Evolutionary conservation across 2,329 filamentous ascomycete genomes (phyloP), one percentile per base, ranked within the genome.

Genomic region (Pseudogymnoascus sp.): DNA sequence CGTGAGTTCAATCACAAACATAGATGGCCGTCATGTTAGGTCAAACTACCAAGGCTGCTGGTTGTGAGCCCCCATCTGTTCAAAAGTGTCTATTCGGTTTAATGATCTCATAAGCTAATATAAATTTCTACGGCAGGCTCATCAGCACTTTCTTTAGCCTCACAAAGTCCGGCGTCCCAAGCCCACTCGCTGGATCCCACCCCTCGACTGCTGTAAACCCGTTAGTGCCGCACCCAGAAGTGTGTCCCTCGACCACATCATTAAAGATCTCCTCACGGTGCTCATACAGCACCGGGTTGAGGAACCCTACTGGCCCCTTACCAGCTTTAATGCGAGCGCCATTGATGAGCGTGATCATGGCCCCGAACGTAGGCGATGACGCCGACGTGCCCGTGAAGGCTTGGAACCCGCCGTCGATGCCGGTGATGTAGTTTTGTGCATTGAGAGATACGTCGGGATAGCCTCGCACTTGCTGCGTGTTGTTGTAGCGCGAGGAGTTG

Each of bases 321-420:
- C 69, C 69, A 2, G 64, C 71, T 1, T 70, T 69, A 5, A 77
- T 61, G 5, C 74, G 66, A 63, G 75, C 72, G 62, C 75, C 75
- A 25, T 77, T 77, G 58, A 76, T 72, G 1, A 72, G 66, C 1
- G 75, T 66, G 9, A 89, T 75, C 59, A 88, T 76, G 4, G 79
- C 80, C 0, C 82, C 80, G 25, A 83, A 82, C 0, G 83, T 74
- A 0, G 87, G 87, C 1, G 81, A 73, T 0, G 84, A 79, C 5
- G 69, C 67, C 6, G 66, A 68, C 2, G 70, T 71, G 7, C 70
- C 69, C 8, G 66, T 66, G 36, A 67, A 65, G 2, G 69, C 59
- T 4, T 60, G 62, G 6, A 69, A 64, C 19, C 52, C 36, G 12
- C 68, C 69, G 3, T 61, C 60, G 23, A 66, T 61, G 59, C 67